A percentile compares a stretch with the other conserved stretches of the same genome.
Conservation (phyloP, 352 stramenopile genomes). For the Phytophthora hibernalis region DNA sequence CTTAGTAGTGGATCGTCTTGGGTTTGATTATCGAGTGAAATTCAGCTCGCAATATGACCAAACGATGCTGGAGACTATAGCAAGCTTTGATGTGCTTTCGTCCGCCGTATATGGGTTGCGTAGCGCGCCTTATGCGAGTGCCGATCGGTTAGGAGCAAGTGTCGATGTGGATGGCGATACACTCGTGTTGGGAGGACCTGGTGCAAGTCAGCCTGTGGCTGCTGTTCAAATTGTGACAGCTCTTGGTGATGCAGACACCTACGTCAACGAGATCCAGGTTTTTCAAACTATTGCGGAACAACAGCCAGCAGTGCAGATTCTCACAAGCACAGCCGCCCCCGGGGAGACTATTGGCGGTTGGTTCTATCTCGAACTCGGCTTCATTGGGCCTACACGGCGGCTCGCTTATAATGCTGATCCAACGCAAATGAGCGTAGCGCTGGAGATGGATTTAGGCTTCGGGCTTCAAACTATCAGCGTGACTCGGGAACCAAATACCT, state of each 20-base stretch:
- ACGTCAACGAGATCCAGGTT: conserved; percentile 79
- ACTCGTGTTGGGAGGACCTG: conserved; percentile 71
- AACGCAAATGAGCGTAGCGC: conserved; percentile 64
- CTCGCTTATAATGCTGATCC: conserved; percentile 77
- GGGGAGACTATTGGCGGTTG: conserved; percentile 75
- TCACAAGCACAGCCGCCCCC: conserved; percentile 70
- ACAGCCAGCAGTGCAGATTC: conserved; percentile 68
- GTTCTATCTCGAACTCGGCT: conserved; percentile 71
- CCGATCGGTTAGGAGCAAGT: conserved; percentile 64
- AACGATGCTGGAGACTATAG: conserved; percentile 56
- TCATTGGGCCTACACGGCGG: conserved; percentile 60
- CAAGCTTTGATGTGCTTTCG: conserved; percentile 72
- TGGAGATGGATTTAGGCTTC: conserved; percentile 85
- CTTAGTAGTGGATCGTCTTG: conserved; percentile 75
- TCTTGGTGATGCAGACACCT: conserved; percentile 53
- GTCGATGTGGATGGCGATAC: conserved; percentile 76
- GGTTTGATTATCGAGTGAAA: conserved; percentile 68
- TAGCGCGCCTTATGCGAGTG: conserved; percentile 61
- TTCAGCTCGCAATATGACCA: conserved; percentile 57
- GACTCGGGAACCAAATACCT: conserved; percentile 64
- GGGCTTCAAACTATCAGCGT: conserved; percentile 64
- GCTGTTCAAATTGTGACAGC: conserved; percentile 78
- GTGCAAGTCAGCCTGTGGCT: conserved; percentile 61
- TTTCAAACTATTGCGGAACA: conserved; percentile 61
- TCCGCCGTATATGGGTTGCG: conserved; percentile 76